Conservation (phyloP, 2,329 filamentous ascomycete genomes). For the Cladosporium phlei region DNA sequence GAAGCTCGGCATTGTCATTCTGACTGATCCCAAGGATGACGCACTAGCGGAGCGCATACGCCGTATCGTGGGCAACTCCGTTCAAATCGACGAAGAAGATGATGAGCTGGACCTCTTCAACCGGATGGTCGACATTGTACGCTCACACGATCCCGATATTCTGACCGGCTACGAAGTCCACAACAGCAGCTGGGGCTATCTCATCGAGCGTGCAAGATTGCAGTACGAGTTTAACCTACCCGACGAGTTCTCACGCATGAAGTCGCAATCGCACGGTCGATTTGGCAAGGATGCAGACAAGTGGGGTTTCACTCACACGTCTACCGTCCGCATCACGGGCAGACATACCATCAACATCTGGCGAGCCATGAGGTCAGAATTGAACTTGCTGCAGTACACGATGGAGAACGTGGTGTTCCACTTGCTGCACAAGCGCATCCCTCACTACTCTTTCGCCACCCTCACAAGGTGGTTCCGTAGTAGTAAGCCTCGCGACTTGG, state of each 20-base stretch:
- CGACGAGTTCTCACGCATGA: conserved; percentile 87
- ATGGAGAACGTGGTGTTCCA: conserved; percentile 96
- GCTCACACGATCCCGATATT: conserved; percentile 81
- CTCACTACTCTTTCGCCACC: conserved; percentile 75
- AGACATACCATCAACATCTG: conserved; percentile 96
- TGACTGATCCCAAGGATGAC: conserved; percentile 52
- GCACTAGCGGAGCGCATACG: conserved; percentile 57
- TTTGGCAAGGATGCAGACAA: conserved; percentile 82
- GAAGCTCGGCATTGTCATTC: conserved; percentile 66
- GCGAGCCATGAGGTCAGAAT: conserved; percentile 89
- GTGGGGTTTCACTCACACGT: conserved; percentile 93
- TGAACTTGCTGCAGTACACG: conserved; percentile 88
- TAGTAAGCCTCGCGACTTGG: conserved; percentile 61
- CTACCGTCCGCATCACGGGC: conserved; percentile 86
- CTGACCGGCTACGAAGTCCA: conserved; percentile 94
- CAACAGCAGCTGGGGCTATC: conserved; percentile 87
- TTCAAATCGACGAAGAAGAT: conserved; percentile 67
- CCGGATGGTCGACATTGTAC: conserved; percentile 80
- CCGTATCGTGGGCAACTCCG: conserved; percentile 48
- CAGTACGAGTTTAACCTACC: conserved; percentile 89
- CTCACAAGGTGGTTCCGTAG: conserved; percentile 79
- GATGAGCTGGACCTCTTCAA: conserved; percentile 82
- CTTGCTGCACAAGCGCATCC: conserved; percentile 77
- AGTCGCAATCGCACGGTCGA: conserved; percentile 72
- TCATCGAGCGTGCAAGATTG: conserved; percentile 80